Evolutionary conservation across 495 filamentous ascomycete genomes (phyloP).

Genomic region (Chaetomium fimeti): DNA sequence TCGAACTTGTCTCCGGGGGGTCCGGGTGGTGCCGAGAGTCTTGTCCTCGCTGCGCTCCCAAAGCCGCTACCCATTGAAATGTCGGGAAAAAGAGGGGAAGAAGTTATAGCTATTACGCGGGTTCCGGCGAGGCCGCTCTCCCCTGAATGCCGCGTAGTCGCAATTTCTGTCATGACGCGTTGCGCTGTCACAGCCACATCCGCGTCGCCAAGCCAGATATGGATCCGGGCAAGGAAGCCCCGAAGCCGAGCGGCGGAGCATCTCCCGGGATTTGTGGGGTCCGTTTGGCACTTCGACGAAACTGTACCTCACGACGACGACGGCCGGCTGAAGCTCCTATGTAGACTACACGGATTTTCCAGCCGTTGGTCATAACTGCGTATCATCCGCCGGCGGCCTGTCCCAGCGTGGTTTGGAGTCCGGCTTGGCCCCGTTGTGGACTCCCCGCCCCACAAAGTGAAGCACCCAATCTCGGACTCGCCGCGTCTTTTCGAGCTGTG

Average conservation of each 20-base stretch:
- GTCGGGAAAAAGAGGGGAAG: background rate
- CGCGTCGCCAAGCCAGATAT: background rate
- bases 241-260: constrained; percentile 4
- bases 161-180: constrained; percentile 22
- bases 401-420: constrained; percentile 23
- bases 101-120: background rate
- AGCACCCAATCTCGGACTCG: constrained; percentile 73
- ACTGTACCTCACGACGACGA: background rate
- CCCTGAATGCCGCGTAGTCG: constrained; percentile 9
- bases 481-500: constrained; percentile 60
- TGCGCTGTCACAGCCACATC: constrained; percentile 18
- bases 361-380: constrained; percentile 19
- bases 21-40: background rate
- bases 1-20: background rate
- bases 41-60: background rate
- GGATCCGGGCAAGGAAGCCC: constrained; percentile 1
- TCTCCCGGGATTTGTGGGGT: constrained; percentile 14
- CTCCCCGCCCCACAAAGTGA: constrained; percentile 58
- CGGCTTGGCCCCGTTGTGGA: background rate
- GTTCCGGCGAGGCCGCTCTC: background rate
- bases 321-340: background rate
- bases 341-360: background rate
- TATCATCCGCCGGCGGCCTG: constrained; percentile 27
- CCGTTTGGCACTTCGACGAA: background rate
- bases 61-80: background rate